phyloP scores from a whole-genome alignment of 352 stramenopile species.

The Phytophthora palmivora region DNA sequence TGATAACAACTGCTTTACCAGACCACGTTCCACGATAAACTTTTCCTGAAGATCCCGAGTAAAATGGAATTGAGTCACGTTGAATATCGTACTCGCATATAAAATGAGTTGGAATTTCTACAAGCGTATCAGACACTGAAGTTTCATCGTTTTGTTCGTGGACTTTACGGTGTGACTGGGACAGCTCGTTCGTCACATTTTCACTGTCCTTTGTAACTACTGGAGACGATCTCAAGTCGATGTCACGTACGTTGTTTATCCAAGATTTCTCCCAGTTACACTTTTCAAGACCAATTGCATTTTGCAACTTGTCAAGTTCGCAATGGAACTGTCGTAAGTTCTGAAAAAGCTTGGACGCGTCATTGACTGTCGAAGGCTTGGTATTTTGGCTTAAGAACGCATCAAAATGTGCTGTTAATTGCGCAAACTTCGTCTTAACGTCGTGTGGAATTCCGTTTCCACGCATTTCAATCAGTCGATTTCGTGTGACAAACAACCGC shows the following conservation, averaged over 20 bases:
- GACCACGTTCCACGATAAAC: neutral
- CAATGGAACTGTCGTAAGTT: neutral
- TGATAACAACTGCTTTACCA: neutral
- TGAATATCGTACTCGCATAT: neutral
- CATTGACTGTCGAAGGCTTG: neutral
- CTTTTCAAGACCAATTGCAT: neutral
- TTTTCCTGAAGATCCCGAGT: neutral
- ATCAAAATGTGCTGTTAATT: constrained; percentile 3
- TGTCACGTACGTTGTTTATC: too few relatives aligned
- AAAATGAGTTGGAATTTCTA: neutral
- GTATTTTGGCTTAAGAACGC: neutral
- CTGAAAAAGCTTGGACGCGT: neutral
- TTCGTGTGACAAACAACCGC: constrained; percentile 7
- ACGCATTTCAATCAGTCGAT: neutral
- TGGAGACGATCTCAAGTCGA: neutral
- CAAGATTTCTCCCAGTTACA: neutral
- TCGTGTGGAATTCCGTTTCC: neutral
- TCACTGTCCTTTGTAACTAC: neutral
- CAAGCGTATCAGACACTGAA: neutral
- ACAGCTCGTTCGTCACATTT: neutral
- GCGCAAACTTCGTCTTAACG: neutral
- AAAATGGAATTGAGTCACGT: neutral
- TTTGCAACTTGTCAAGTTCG: neutral
- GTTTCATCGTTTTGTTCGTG: neutral
- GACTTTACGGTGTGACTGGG: neutral